Evolutionary conservation across 805 yeast genomes (phyloP).

Genomic region (Candida berthetii): DNA sequence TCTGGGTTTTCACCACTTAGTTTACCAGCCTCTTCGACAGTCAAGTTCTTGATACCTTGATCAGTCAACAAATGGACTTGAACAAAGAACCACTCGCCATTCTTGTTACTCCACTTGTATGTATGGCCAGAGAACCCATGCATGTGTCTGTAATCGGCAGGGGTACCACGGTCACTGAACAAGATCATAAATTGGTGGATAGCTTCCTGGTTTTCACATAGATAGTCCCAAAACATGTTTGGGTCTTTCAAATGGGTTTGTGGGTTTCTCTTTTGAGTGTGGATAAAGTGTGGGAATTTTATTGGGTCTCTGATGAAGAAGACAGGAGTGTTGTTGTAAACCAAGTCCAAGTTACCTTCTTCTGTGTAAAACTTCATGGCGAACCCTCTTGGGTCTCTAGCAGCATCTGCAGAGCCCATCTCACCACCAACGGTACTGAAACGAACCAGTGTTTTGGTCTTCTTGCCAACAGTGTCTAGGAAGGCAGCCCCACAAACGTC

Average conservation of each 20-base stretch:
- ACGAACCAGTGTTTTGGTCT: conserved; percentile 65
- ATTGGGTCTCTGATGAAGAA: conserved; percentile 82
- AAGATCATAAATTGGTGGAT: conserved; percentile 68
- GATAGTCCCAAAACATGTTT: conserved; percentile 77
- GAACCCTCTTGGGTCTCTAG: conserved; percentile 86
- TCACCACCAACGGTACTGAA: conserved; percentile 90
- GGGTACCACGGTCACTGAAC: conserved; percentile 82
- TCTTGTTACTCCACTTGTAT: conserved; percentile 70
- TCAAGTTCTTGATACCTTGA: conserved; percentile 48
- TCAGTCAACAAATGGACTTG: conserved; percentile 70
- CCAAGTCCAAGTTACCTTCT: conserved; percentile 82
- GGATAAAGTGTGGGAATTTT: conserved; percentile 84
- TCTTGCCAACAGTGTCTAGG: conserved; percentile 71
- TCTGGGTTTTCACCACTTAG: conserved; percentile 79
- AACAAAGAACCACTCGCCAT: conserved; percentile 74
- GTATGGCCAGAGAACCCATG: conserved; percentile 84
- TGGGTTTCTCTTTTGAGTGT: conserved; percentile 85
- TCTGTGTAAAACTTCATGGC: conserved; percentile 76
- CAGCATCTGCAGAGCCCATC: conserved; percentile 73
- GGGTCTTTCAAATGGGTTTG: conserved; percentile 73
- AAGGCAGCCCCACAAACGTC: conserved; percentile 68
- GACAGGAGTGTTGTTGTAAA: conserved; percentile 81
- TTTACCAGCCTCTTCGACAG: conserved; percentile 55
- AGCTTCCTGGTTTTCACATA: conserved; percentile 64
- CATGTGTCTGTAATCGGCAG: conserved; percentile 69